Conservation (phyloP, 2,329 filamentous ascomycete species). For the Nigrospora osmanthi region DNA sequence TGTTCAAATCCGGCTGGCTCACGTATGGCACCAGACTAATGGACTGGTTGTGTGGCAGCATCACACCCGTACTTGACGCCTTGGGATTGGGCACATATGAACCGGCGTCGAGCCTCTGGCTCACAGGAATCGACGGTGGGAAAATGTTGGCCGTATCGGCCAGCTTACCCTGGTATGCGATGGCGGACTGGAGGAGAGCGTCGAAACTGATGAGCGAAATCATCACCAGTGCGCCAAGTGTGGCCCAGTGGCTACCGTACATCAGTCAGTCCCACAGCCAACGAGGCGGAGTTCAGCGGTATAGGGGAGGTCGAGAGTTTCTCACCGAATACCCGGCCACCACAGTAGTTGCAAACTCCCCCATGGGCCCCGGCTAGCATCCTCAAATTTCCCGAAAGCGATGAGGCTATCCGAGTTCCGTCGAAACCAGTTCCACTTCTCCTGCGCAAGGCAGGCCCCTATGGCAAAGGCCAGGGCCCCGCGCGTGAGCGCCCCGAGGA, state of each 20-base stretch:
- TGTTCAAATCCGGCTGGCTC: neutral
- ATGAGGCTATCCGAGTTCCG: neutral
- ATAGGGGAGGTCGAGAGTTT: neutral
- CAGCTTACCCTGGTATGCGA: neutral
- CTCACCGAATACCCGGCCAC: neutral
- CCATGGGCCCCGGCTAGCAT: slow-evolving; percentile 3
- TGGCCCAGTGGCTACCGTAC: neutral
- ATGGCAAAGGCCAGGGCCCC: slow-evolving; percentile 1
- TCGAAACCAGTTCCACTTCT: slow-evolving; percentile 5
- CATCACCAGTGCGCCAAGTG: neutral
- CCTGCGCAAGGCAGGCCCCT: slow-evolving; percentile 1
- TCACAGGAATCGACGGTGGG: neutral
- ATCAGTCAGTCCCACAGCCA: neutral
- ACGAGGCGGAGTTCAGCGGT: neutral
- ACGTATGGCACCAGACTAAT: neutral
- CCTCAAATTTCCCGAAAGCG: slow-evolving; percentile 1
- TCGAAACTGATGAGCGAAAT: neutral
- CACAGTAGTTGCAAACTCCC: neutral
- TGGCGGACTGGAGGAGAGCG: neutral
- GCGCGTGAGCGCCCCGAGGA: neutral
- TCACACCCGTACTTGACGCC: neutral
- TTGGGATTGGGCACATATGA: neutral
- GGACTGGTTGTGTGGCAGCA: neutral
- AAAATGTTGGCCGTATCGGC: neutral
- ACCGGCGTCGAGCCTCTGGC: neutral